Conservation (phyloP, 306 rosid genomes). For the Cyamopsis tetragonoloba region DNA sequence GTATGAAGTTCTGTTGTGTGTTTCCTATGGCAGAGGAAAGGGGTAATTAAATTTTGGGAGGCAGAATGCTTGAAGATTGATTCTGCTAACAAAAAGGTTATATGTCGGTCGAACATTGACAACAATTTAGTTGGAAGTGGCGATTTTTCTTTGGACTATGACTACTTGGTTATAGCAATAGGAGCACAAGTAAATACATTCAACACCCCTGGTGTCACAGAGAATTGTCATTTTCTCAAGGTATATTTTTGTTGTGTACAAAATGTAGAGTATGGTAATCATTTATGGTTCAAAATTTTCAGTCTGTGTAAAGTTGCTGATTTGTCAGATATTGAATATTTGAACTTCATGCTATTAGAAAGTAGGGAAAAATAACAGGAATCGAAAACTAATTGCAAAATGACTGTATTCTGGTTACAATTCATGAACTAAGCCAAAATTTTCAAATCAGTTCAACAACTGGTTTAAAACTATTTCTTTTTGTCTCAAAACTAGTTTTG, state of each 20-base stretch:
- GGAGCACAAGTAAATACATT: slow-evolving; percentile 86
- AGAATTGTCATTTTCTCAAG: slow-evolving; percentile 77
- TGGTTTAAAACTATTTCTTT: too few relatives aligned
- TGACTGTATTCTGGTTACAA: too few relatives aligned
- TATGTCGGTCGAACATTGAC: slow-evolving; percentile 44
- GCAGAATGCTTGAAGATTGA: slow-evolving; percentile 74
- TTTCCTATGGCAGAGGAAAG: slow-evolving; percentile 49
- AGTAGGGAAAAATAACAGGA: too few relatives aligned
- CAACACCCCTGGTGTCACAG: slow-evolving; percentile 71
- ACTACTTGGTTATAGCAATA: slow-evolving; percentile 60
- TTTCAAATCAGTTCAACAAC: too few relatives aligned
- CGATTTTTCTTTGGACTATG: slow-evolving; percentile 61
- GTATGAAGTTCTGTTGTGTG: background rate
- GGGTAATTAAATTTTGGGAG: slow-evolving; percentile 56
- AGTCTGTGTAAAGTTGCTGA: too few relatives aligned
- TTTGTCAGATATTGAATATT: too few relatives aligned
- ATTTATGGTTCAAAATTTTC: too few relatives aligned
- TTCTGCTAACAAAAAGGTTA: slow-evolving; percentile 50
- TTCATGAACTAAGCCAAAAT: too few relatives aligned
- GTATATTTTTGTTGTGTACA: slow-evolving; percentile 24
- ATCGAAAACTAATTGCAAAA: too few relatives aligned
- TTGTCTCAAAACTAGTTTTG: too few relatives aligned
- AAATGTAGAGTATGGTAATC: background rate
- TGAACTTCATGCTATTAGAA: too few relatives aligned
- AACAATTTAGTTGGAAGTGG: slow-evolving; percentile 42